These are phyloP conservation scores for Cornus florida DNA, from an alignment of 148 eudicot species.

Conservation along the genomic window DNA sequence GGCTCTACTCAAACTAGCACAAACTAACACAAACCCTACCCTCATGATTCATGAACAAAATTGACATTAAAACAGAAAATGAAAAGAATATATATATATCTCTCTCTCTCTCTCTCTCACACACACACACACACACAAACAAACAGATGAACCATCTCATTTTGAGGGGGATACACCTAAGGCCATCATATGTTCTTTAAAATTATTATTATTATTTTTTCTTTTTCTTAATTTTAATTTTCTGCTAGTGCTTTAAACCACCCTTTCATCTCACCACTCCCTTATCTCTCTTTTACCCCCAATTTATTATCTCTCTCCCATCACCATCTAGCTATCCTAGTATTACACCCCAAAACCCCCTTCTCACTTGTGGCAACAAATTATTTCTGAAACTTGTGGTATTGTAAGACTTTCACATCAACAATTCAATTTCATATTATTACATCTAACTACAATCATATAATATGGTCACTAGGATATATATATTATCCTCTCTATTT, in stretches of 20 bases:
- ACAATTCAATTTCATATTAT: neutral
- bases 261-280: neutral
- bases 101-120: neutral
- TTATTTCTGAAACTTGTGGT: neutral
- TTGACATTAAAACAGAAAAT: neutral
- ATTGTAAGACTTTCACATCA: neutral
- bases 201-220: too few relatives aligned
- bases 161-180: neutral
- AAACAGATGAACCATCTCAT: neutral
- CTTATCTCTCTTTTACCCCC: neutral
- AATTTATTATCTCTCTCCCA: neutral
- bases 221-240: too few relatives aligned
- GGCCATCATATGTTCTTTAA: neutral
- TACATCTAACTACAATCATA: neutral
- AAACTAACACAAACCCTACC: constrained; percentile 8
- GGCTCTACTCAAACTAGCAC: neutral
- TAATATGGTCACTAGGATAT: neutral
- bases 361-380: neutral
- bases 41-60: too few relatives aligned
- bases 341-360: neutral
- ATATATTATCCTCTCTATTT: neutral
- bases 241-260: neutral
- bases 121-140: too few relatives aligned
- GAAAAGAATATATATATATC: neutral
- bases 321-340: neutral